Evolutionary conservation across 2,329 filamentous ascomycete species (phyloP).

Genomic region (Phialemoniopsis sp.): DNA sequence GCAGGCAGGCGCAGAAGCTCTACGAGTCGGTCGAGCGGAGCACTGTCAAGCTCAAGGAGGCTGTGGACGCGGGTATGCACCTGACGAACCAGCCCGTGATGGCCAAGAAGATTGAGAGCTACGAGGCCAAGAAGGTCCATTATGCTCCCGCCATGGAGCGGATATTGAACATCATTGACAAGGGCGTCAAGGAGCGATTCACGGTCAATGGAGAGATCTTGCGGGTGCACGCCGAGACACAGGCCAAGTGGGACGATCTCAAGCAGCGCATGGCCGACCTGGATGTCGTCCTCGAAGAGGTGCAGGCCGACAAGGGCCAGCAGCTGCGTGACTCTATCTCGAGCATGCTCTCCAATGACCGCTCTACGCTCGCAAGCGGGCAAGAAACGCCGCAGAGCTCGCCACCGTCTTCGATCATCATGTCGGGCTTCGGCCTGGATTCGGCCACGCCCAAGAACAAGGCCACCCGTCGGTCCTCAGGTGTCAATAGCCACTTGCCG

Average conservation of each 20-base stretch:
- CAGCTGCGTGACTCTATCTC: slow-evolving; percentile 90
- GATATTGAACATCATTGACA: slow-evolving; percentile 88
- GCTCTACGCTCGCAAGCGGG: slow-evolving; percentile 65
- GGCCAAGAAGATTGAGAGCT: slow-evolving; percentile 83
- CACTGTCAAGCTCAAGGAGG: slow-evolving; percentile 75
- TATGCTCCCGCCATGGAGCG: slow-evolving; percentile 92
- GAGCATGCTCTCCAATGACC: slow-evolving; percentile 81
- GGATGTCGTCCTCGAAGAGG: slow-evolving; percentile 70
- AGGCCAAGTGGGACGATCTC: slow-evolving; percentile 73
- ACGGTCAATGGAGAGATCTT: slow-evolving; percentile 96
- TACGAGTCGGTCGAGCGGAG: slow-evolving; percentile 91
- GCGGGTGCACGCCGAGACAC: slow-evolving; percentile 79
- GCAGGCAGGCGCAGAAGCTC: slow-evolving; percentile 91
- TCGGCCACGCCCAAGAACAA: slow-evolving; percentile 35
- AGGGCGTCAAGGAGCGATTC: slow-evolving; percentile 89
- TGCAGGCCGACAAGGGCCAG: slow-evolving; percentile 62
- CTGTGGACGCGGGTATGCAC: slow-evolving; percentile 70
- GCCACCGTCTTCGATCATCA: slow-evolving; percentile 57
- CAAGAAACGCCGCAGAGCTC: slow-evolving; percentile 68
- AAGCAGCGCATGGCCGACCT: slow-evolving; percentile 75
- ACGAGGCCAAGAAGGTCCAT: slow-evolving; percentile 91
- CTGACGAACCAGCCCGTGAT: slow-evolving; percentile 66
- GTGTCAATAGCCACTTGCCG: slow-evolving; percentile 39
- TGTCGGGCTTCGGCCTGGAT: slow-evolving; percentile 50
- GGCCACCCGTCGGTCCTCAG: slow-evolving; percentile 41